Conservation (phyloP, 805 yeast species). For the Candida insectorum region DNA sequence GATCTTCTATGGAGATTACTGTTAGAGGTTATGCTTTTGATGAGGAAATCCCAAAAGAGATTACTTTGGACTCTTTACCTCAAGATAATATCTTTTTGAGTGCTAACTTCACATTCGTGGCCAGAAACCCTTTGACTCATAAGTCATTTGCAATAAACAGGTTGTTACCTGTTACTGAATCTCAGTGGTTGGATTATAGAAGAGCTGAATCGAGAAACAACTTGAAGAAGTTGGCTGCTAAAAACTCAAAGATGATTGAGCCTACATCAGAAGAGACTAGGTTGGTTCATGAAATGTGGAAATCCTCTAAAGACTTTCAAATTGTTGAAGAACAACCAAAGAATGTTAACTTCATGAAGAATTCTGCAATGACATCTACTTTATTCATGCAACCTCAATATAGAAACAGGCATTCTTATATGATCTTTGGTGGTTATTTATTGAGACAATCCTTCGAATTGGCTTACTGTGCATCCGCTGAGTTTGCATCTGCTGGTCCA, state of each 20-base stretch:
- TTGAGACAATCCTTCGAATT: constrained; percentile 90
- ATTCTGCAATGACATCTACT: constrained; percentile 70
- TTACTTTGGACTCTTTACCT: constrained; percentile 56
- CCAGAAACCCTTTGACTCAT: constrained; percentile 91
- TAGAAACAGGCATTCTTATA: constrained; percentile 88
- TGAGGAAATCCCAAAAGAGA: constrained; percentile 47
- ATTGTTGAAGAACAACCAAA: constrained; percentile 8
- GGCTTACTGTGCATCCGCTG: constrained; percentile 90
- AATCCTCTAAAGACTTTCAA: constrained; percentile 33
- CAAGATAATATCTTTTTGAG: constrained; percentile 72
- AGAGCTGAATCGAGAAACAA: constrained; percentile 89
- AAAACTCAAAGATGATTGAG: constrained; percentile 54
- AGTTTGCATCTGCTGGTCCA: constrained; percentile 81
- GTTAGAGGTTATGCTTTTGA: constrained; percentile 82
- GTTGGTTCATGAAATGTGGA: constrained; percentile 77
- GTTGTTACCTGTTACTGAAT: constrained; percentile 68
- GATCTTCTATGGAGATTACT: constrained; percentile 92
- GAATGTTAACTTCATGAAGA: constrained; percentile 58
- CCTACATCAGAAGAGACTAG: constrained; percentile 69
- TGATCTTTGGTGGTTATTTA: constrained; percentile 93
- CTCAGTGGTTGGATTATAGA: constrained; percentile 79
- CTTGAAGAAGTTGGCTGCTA: constrained; percentile 76
- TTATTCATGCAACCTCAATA: constrained; percentile 95
- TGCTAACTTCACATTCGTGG: constrained; percentile 93
- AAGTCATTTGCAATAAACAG: constrained; percentile 83